Evolutionary conservation across 2,329 filamentous ascomycete species (phyloP), one percentile per base, ranked within the genome.

Genomic region (Camillea tinctor): DNA sequence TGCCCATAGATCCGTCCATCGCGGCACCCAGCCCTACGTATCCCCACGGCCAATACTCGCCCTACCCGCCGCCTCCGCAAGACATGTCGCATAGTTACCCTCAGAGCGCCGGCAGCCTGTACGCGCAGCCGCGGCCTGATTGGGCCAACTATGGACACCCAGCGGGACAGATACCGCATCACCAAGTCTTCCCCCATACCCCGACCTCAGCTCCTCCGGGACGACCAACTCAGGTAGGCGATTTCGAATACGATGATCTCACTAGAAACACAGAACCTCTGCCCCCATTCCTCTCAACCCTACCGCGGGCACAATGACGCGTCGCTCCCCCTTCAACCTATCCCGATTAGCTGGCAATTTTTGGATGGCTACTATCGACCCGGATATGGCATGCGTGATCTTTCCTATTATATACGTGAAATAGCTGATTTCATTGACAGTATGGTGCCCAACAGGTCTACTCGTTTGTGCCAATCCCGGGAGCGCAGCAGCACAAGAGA

Each of bases 1-100:
- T 96, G 83, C 92, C 92, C 89, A 93, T 96, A 97, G 94, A 97
- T 96, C 93, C 93, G 74, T 96, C 93, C 77, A 97, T 97, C 77
- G 91, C 93, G 78, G 89, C 91, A 72, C 91, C 92, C 74, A 97
- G 92, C 84, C 93, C 94, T 62, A 93, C 92, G 71, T 97, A 96
- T 76, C 86, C 91, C 70, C 90, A 92, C 71, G 81, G 83, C 64
- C 88, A 90, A 75, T 96, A 96, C 77, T 94, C 93, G 69, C 92
- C 93, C 40, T 97, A 97, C 79, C 87, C 87, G 60, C 87, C 90
- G 60, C 88, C 88, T 67, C 88, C 88, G 67, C 89, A 93, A 82
- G 91, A 96, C 69, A 95, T 97, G 90, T 82, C 88, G 71, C 91
- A 96, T 71, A 85, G 84, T 71, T 92, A 93, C 71, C 81, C 83